A percentile compares a stretch with the other conserved stretches of the same genome.
Evolutionary conservation across 305 asterid species (phyloP).

Genomic region (Coffea humblotiana): DNA sequence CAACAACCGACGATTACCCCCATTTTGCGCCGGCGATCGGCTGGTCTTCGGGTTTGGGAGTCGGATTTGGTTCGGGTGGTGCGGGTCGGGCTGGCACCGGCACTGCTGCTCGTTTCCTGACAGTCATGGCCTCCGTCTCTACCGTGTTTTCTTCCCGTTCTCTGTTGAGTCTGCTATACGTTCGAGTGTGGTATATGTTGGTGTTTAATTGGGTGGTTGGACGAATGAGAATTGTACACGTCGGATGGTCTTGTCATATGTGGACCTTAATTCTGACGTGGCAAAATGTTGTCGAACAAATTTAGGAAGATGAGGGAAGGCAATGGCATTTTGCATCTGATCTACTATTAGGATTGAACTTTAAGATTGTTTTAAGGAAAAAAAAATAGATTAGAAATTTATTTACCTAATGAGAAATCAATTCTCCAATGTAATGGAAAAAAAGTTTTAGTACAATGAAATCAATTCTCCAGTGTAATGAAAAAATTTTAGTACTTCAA

Average conservation of each 20-base stretch:
- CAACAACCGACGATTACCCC: constrained; percentile 40
- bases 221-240: constrained; percentile 26
- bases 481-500: too few relatives aligned
- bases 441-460: too few relatives aligned
- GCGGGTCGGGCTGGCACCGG: constrained; percentile 30
- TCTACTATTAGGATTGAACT: too few relatives aligned
- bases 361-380: too few relatives aligned
- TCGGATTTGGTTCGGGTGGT: constrained; percentile 18
- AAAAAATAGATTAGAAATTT: too few relatives aligned
- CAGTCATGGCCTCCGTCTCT: constrained; percentile 39
- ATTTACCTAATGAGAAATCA: too few relatives aligned
- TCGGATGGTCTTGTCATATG: constrained; percentile 19
- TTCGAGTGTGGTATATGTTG: not conserved
- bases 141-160: too few relatives aligned
- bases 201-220: not conserved
- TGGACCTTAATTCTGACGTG: constrained; percentile 13
- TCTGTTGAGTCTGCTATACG: not conserved
- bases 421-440: too few relatives aligned
- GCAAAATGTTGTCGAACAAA: not conserved
- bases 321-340: too few relatives aligned
- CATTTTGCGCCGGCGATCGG: constrained; percentile 59
- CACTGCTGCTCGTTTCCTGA: constrained; percentile 45
- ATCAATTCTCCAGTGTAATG: too few relatives aligned
- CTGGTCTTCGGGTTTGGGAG: constrained; percentile 32
- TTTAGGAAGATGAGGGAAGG: not conserved